These are phyloP conservation scores for Amaranthus cruentus DNA, from an alignment of 148 eudicot species.

Conservation along the genomic window DNA sequence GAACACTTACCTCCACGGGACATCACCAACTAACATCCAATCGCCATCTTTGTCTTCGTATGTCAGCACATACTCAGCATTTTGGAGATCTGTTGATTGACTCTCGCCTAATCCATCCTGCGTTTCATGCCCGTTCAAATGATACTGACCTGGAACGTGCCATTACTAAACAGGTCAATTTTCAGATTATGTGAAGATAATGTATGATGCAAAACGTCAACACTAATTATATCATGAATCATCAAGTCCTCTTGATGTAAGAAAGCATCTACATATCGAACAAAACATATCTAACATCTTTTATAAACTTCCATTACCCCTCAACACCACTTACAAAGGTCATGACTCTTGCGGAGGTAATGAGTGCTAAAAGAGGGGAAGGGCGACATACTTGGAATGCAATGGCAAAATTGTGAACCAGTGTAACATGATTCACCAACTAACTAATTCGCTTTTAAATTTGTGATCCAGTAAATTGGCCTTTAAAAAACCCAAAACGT, in stretches of 20 bases:
- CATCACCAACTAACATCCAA: slow-evolving; percentile 41
- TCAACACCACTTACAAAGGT: no score
- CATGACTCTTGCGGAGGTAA: no score
- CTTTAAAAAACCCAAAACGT: no score
- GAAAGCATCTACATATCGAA: not conserved
- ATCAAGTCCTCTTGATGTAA: not conserved
- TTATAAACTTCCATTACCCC: no score
- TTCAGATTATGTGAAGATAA: not conserved
- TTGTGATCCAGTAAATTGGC: no score
- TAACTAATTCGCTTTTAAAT: no score
- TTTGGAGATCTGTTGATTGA: slow-evolving; percentile 26
- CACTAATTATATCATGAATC: not conserved
- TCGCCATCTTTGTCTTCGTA: slow-evolving; percentile 37
- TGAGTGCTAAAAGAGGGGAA: no score
- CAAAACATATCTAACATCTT: no score
- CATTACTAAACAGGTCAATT: slow-evolving; percentile 13
- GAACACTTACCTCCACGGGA: slow-evolving; percentile 34
- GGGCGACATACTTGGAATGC: no score
- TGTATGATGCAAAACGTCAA: not conserved
- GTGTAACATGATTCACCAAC: no score
- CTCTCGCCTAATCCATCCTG: slow-evolving; percentile 18
- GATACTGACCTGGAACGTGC: slow-evolving; percentile 24
- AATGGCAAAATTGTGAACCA: no score
- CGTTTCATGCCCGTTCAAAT: slow-evolving; percentile 20
- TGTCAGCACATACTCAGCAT: slow-evolving; percentile 33